These are phyloP conservation scores for Durusdinium trenchii DNA, from an alignment of 73 alveolate genomes.

Conservation along the genomic window DNA sequence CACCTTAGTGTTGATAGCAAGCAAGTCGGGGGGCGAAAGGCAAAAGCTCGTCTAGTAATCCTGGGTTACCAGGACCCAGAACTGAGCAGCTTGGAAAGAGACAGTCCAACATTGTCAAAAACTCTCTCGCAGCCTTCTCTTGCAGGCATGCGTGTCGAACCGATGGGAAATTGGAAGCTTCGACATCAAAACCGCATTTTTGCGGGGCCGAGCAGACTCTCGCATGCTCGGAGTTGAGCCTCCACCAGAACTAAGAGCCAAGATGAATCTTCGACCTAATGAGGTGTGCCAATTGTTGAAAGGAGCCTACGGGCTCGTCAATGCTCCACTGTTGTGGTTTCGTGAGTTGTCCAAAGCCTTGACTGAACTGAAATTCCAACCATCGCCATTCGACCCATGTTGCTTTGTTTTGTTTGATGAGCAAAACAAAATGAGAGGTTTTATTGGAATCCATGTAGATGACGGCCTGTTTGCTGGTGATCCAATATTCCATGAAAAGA, in stretches of 20 bases:
- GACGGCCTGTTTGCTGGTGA: conserved; percentile 13
- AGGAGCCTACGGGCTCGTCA: conserved; percentile 23
- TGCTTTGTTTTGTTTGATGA: not conserved
- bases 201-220: not conserved
- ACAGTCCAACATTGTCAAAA: too few relatives aligned
- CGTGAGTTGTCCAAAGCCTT: not conserved
- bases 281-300: conserved; percentile 1
- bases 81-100: too few relatives aligned
- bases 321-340: conserved; percentile 48
- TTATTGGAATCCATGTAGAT: conserved; percentile 23
- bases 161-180: not conserved
- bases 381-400: conserved; percentile 1
- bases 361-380: not conserved
- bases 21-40: too few relatives aligned
- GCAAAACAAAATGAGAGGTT: not conserved
- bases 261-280: not conserved
- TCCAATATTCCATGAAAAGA: not conserved
- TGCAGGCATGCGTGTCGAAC: not conserved
- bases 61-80: too few relatives aligned
- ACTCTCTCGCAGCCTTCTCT: too few relatives aligned
- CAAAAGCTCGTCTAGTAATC: too few relatives aligned
- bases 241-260: not conserved
- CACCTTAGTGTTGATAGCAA: too few relatives aligned
- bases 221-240: conserved; percentile 21
- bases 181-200: not conserved